phyloP scores from a whole-genome alignment of 192 early-diverging fungal species.

The Mortierella hygrophila region DNA sequence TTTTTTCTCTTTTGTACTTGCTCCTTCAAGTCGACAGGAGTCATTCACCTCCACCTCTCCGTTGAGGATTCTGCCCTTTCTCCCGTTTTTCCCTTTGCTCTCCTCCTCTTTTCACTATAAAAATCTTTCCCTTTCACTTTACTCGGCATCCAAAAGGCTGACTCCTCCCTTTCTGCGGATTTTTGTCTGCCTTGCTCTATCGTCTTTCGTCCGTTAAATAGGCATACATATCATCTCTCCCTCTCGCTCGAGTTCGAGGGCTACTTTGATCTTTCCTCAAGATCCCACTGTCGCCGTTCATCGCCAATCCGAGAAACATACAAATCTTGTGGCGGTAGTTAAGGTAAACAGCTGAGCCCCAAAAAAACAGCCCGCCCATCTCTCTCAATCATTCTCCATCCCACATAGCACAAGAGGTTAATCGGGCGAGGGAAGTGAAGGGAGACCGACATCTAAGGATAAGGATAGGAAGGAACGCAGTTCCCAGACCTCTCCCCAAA shows the following conservation, averaged over 20 bases:
- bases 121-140: neutral
- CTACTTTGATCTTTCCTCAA: neutral
- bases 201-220: neutral
- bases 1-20: neutral
- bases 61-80: neutral
- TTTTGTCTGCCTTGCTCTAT: neutral
- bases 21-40: conserved; percentile 1
- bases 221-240: neutral
- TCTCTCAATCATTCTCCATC: neutral
- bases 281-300: neutral
- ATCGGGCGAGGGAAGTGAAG: neutral
- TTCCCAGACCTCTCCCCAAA: conserved; percentile 6
- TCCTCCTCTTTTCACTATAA: neutral
- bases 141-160: neutral
- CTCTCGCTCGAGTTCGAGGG: neutral
- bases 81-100: neutral
- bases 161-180: neutral
- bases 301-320: neutral
- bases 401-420: neutral
- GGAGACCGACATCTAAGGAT: neutral
- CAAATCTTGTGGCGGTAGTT: neutral
- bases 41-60: neutral
- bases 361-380: neutral
- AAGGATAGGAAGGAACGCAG: neutral
- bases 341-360: conserved; percentile 3